These are phyloP conservation scores for Cercospora sp. DNA, from an alignment of 2,329 filamentous ascomycete genomes.

Conservation along the genomic window DNA sequence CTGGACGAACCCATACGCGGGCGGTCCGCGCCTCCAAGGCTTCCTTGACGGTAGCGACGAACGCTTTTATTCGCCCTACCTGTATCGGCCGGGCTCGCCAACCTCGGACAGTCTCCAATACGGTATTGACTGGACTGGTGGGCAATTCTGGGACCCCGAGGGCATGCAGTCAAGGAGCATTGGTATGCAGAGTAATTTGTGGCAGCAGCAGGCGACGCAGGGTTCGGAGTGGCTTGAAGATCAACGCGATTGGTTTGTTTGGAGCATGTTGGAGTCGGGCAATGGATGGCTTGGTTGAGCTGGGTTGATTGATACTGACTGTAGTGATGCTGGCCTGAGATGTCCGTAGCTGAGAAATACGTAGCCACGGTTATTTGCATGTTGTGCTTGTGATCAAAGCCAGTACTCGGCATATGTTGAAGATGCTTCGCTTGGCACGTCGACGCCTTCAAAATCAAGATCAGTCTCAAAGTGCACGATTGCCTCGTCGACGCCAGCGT, in stretches of 20 bases:
- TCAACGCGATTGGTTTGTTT: not conserved
- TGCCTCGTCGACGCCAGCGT: slow-evolving; percentile 13
- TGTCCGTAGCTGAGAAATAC: not conserved
- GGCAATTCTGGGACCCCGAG: not conserved
- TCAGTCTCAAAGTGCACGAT: slow-evolving; percentile 20
- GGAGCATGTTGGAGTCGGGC: not conserved
- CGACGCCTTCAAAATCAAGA: slow-evolving; percentile 6
- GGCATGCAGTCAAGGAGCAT: not conserved
- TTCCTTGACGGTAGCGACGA: not conserved
- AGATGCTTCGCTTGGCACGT: slow-evolving; percentile 1
- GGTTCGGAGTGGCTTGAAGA: not conserved
- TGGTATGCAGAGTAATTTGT: not conserved
- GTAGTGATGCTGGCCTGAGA: not conserved
- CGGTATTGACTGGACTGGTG: not conserved
- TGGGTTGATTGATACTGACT: not conserved
- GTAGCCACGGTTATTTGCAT: not conserved
- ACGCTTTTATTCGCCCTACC: not conserved
- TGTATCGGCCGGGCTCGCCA: not conserved
- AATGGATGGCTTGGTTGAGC: not conserved
- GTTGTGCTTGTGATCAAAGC: not conserved
- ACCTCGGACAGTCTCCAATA: not conserved
- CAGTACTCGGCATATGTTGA: slow-evolving; percentile 6
- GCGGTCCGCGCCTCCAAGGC: not conserved
- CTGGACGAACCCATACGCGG: not conserved
- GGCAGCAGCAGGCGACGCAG: not conserved